A percentile compares a stretch with the other conserved stretches of the same genome.
phyloP scores from a whole-genome alignment of 495 filamentous ascomycete species.

The Peziza echinospora region DNA sequence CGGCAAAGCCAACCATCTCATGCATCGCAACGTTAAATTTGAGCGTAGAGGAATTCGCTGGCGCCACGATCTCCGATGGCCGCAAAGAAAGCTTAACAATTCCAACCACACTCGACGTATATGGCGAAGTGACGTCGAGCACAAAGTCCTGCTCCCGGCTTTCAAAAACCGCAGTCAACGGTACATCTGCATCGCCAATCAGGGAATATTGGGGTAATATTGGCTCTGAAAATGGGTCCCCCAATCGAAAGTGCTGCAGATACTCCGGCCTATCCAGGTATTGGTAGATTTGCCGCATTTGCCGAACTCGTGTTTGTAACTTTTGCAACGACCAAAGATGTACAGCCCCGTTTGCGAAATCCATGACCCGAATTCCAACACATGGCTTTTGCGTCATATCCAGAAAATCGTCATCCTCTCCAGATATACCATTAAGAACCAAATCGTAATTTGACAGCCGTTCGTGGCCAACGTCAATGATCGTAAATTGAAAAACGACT shows the following conservation, averaged over 20 bases:
- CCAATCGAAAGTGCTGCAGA: slow-evolving; percentile 54
- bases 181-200: slow-evolving; percentile 84
- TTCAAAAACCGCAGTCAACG: slow-evolving; percentile 83
- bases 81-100: slow-evolving; percentile 80
- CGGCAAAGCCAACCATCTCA: slow-evolving; percentile 85
- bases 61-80: slow-evolving; percentile 53
- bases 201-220: slow-evolving; percentile 83
- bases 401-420: slow-evolving; percentile 57
- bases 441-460: slow-evolving; percentile 89
- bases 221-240: slow-evolving; percentile 70
- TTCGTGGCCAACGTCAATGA: slow-evolving; percentile 71
- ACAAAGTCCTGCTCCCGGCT: slow-evolving; percentile 85
- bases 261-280: slow-evolving; percentile 91
- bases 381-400: slow-evolving; percentile 74
- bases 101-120: slow-evolving; percentile 71
- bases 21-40: slow-evolving; percentile 99
- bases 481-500: slow-evolving; percentile 85
- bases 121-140: slow-evolving; percentile 76
- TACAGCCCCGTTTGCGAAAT: slow-evolving; percentile 69
- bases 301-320: slow-evolving; percentile 59
- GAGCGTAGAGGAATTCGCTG: slow-evolving; percentile 74
- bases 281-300: slow-evolving; percentile 92
- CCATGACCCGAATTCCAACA: slow-evolving; percentile 73
- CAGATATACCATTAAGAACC: slow-evolving; percentile 78
- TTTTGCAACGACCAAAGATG: slow-evolving; percentile 92